phyloP scores from a whole-genome alignment of 192 early-diverging fungal species.

The Geranomyces michiganensis region DNA sequence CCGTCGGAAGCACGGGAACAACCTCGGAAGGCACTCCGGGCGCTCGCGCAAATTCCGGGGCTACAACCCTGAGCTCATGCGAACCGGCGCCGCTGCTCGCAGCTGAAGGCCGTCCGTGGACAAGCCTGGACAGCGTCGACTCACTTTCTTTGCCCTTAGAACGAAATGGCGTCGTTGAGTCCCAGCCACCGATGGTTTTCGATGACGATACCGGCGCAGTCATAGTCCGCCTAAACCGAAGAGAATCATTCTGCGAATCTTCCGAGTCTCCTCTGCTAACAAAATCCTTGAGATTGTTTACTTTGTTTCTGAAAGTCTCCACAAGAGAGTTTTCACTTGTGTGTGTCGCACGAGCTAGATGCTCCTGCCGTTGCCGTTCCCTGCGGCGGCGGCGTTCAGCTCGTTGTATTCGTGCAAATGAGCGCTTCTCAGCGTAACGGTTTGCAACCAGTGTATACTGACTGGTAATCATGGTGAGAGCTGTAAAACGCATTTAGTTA shows the following conservation, averaged over 20 bases:
- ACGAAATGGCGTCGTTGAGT: background rate
- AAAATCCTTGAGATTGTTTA: background rate
- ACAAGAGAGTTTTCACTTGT: conserved; percentile 9
- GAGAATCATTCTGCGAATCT: background rate
- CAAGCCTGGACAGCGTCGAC: too few species aligned
- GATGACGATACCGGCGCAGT: background rate
- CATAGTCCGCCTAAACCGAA: background rate
- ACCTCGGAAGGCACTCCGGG: too few species aligned
- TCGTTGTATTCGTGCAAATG: conserved; percentile 10
- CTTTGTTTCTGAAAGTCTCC: background rate
- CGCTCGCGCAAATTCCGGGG: too few species aligned
- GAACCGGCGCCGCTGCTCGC: too few species aligned
- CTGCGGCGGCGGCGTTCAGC: conserved; percentile 15
- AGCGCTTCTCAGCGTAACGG: conserved; percentile 20
- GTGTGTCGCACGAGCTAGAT: background rate
- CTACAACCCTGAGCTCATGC: too few species aligned
- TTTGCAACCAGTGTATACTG: conserved; percentile 37
- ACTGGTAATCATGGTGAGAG: conserved; percentile 42
- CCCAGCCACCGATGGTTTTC: background rate
- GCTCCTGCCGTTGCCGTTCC: background rate
- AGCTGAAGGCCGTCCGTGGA: too few species aligned
- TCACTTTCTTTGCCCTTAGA: too few species aligned
- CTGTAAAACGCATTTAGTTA: background rate
- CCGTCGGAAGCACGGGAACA: too few species aligned
- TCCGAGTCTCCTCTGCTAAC: background rate